phyloP scores from a whole-genome alignment of 78 protist species.

The Dictyostelium purpureum region DNA sequence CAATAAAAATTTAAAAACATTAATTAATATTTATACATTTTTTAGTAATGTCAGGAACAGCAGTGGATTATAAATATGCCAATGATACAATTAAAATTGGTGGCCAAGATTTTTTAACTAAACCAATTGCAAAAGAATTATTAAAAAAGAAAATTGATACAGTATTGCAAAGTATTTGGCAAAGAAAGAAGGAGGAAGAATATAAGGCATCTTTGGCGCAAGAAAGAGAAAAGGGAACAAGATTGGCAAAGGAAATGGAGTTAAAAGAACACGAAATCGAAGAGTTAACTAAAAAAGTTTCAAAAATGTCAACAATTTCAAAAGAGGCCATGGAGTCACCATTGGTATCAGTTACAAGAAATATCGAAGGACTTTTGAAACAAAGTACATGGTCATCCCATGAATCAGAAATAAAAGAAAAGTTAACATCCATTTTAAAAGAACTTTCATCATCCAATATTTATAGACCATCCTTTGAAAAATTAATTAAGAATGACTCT shows the following conservation, averaged over 20 bases:
- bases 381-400: slow-evolving; percentile 16
- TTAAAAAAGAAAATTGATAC: slow-evolving; percentile 71
- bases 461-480: slow-evolving; percentile 70
- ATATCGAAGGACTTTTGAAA: slow-evolving; percentile 58
- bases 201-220: slow-evolving; percentile 25
- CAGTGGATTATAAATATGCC: slow-evolving; percentile 73
- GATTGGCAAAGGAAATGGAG: slow-evolving; percentile 64
- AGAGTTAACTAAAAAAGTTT: slow-evolving; percentile 51
- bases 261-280: slow-evolving; percentile 68
- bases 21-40: background rate
- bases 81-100: slow-evolving; percentile 79
- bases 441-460: slow-evolving; percentile 60
- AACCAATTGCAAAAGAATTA: slow-evolving; percentile 74
- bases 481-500: slow-evolving; percentile 58
- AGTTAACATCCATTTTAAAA: slow-evolving; percentile 10
- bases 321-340: slow-evolving; percentile 80
- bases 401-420: slow-evolving; percentile 27
- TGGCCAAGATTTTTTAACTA: slow-evolving; percentile 67
- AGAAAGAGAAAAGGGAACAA: slow-evolving; percentile 31
- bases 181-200: slow-evolving; percentile 55
- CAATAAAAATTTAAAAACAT: too few relatives aligned
- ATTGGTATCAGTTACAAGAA: slow-evolving; percentile 48
- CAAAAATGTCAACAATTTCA: slow-evolving; percentile 48
- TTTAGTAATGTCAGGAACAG: slow-evolving; percentile 76
- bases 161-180: slow-evolving; percentile 55